These are phyloP conservation scores for Wickerhamiella allomyrinae DNA, from an alignment of 805 yeast species.

Conservation along the genomic window DNA sequence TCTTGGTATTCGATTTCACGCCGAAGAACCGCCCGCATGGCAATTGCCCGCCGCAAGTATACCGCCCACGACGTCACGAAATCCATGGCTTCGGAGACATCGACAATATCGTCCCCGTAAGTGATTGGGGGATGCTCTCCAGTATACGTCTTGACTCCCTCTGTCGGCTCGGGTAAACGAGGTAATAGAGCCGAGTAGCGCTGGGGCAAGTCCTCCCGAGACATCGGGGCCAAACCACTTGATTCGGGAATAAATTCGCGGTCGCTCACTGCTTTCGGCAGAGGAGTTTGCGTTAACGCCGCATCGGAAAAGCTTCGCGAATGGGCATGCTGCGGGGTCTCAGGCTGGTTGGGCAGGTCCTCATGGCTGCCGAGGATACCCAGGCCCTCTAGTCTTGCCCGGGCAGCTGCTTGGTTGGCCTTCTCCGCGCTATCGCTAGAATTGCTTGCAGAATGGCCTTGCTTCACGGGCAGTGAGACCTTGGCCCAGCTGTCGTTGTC, in stretches of 20 bases:
- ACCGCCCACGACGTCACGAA: constrained; percentile 23
- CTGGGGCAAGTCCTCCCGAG: constrained; percentile 8
- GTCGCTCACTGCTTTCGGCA: not conserved
- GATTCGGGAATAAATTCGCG: not conserved
- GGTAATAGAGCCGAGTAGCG: constrained; percentile 12
- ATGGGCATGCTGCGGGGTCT: too few relatives aligned
- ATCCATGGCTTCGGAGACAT: constrained; percentile 20
- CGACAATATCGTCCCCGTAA: not conserved
- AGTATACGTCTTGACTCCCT: not conserved
- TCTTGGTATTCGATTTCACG: constrained; percentile 11
- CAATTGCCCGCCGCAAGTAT: constrained; percentile 22
- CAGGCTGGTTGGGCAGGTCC: not conserved
- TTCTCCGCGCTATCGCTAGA: constrained; percentile 4
- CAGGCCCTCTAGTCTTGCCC: too few relatives aligned
- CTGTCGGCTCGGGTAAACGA: constrained; percentile 1
- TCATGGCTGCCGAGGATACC: not conserved
- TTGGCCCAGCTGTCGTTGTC: constrained; percentile 5
- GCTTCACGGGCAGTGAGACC: constrained; percentile 11
- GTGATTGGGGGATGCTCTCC: not conserved
- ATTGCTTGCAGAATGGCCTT: constrained; percentile 1
- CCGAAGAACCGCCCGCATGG: constrained; percentile 20
- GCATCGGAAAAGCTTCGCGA: too few relatives aligned
- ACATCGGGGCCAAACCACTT: not conserved
- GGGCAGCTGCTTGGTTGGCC: not conserved
- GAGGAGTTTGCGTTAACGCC: not conserved